phyloP scores from a whole-genome alignment of 2,329 filamentous ascomycete species.

The Xylaria sp. region DNA sequence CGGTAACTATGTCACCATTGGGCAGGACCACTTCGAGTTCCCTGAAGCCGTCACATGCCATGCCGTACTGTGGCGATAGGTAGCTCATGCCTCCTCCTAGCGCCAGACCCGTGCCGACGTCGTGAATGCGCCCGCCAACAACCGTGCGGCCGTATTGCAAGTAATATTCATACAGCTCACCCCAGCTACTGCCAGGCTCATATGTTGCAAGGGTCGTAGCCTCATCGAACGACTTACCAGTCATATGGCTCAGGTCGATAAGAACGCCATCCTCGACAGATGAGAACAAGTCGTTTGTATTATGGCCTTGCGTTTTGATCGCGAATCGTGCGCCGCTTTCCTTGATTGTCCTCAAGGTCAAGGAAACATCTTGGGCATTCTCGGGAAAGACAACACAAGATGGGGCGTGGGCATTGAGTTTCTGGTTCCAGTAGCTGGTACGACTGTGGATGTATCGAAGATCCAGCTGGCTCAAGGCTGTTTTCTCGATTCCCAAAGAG shows the following conservation, averaged over 20 bases:
- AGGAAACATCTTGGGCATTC: slow-evolving; percentile 18
- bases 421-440: slow-evolving; percentile 19
- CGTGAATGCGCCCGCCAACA: slow-evolving; percentile 20
- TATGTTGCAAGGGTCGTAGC: slow-evolving; percentile 23
- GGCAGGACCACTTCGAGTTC: slow-evolving; percentile 24
- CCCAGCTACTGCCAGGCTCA: slow-evolving; percentile 23
- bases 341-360: slow-evolving; percentile 11
- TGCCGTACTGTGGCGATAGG: slow-evolving; percentile 24
- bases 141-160: slow-evolving; percentile 14
- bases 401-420: slow-evolving; percentile 8
- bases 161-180: slow-evolving; percentile 22
- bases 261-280: slow-evolving; percentile 19
- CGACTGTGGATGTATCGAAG: slow-evolving; percentile 15
- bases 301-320: slow-evolving; percentile 2
- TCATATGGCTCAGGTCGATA: slow-evolving; percentile 22
- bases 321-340: background rate
- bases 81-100: slow-evolving; percentile 25
- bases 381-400: slow-evolving; percentile 20
- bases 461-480: background rate
- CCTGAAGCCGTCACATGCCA: slow-evolving; percentile 24
- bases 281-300: slow-evolving; percentile 20
- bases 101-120: slow-evolving; percentile 17
- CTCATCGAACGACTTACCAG: slow-evolving; percentile 12
- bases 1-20: slow-evolving; percentile 19
- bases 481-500: background rate